A percentile compares a stretch with the other conserved stretches of the same genome.
Evolutionary conservation across 768 basidiomycete species (phyloP).

Genomic region (Psilocybe cyanescens): DNA sequence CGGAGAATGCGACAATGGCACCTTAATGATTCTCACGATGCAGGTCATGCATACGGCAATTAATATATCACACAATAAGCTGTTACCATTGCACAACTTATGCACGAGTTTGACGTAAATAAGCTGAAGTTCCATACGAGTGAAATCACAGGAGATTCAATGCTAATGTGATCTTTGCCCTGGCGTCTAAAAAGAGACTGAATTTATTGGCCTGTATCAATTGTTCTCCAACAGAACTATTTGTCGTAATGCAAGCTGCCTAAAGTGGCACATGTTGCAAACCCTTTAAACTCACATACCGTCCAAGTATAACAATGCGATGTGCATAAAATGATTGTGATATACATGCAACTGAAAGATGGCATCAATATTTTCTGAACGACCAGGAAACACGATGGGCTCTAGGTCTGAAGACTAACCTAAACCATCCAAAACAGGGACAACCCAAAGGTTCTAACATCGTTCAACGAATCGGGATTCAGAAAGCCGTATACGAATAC

Average conservation of each 20-base stretch:
- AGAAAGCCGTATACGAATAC: slow-evolving; percentile 1
- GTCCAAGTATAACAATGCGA: neutral
- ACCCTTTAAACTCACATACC: neutral
- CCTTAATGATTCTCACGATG: neutral
- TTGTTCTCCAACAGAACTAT: neutral
- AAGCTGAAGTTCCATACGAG: neutral
- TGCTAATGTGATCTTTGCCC: neutral
- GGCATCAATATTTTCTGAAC: too few species aligned
- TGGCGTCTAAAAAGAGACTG: neutral
- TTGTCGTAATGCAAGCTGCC: neutral
- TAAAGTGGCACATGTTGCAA: neutral
- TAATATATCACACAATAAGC: neutral
- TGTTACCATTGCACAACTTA: neutral
- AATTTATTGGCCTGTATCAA: neutral
- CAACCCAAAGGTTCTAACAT: neutral
- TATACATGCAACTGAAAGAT: neutral
- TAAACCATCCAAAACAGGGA: neutral
- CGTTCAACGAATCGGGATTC: neutral
- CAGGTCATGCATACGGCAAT: neutral
- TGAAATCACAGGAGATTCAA: neutral
- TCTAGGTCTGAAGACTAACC: neutral
- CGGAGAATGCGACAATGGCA: neutral
- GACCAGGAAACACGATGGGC: too few species aligned
- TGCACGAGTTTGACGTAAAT: too few species aligned
- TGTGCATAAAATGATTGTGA: slow-evolving; percentile 1